Percentiles rank a stretch among this genome's conserved stretches.
phyloP scores from a whole-genome alignment of 2,329 filamentous ascomycete species.

The Exophiala phaeomuriformis region DNA sequence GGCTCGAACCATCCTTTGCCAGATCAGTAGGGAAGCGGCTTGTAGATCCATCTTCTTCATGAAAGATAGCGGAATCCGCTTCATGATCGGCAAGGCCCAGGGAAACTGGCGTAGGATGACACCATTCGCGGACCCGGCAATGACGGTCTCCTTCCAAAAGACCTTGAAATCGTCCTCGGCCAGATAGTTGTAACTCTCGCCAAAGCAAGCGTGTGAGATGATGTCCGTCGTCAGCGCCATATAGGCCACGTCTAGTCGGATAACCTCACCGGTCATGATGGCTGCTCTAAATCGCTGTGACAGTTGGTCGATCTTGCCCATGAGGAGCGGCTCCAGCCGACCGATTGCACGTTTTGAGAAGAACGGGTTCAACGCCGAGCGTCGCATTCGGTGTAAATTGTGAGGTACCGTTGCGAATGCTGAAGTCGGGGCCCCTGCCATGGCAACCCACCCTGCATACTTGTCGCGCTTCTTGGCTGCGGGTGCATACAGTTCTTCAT shows the following conservation, averaged over 20 bases:
- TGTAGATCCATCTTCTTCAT: conserved; percentile 10
- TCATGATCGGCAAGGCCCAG: conserved; percentile 12
- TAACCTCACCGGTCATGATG: conserved; percentile 6
- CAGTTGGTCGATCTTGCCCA: conserved; percentile 26
- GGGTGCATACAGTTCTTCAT: conserved; percentile 31
- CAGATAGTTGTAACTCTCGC: conserved; percentile 13
- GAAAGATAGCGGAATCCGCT: conserved; percentile 9
- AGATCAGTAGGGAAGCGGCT: conserved; percentile 5
- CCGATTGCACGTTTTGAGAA: conserved; percentile 24
- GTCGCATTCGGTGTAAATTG: conserved; percentile 27
- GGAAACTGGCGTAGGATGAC: conserved; percentile 15
- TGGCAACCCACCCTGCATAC: conserved; percentile 20
- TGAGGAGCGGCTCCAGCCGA: conserved; percentile 26
- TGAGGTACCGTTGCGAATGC: conserved; percentile 23
- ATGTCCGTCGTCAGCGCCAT: conserved; percentile 32
- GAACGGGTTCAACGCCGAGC: conserved; percentile 26
- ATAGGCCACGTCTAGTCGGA: conserved; percentile 27
- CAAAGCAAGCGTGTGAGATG: conserved; percentile 22
- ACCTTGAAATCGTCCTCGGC: conserved; percentile 12
- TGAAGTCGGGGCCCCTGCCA: conserved; percentile 18
- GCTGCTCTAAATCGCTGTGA: conserved; percentile 13
- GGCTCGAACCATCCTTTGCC: conserved; percentile 2
- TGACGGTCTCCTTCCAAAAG: conserved; percentile 6
- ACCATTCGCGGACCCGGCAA: conserved; percentile 4
- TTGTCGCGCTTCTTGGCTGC: conserved; percentile 28